phyloP scores from a whole-genome alignment of 1,284 basidiomycete species.

The Melampsora larici-populina region DNA sequence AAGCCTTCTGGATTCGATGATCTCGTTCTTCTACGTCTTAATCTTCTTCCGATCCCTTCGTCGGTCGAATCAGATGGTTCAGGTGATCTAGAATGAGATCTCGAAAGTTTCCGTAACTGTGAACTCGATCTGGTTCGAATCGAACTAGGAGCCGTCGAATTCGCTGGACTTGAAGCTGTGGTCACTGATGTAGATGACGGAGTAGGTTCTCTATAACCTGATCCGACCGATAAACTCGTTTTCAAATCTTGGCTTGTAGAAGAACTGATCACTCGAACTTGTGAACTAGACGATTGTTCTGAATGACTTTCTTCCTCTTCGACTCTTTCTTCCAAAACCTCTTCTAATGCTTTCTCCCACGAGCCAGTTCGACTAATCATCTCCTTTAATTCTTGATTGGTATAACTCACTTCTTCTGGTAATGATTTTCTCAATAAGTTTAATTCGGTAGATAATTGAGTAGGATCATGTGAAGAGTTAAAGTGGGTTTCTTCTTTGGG shows the following conservation, averaged over 20 bases:
- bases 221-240: neutral
- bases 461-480: neutral
- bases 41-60: neutral
- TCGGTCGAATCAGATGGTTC: neutral
- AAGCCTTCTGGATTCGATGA: neutral
- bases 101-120: neutral
- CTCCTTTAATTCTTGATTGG: neutral
- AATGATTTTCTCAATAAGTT: neutral
- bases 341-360: slow-evolving; percentile 8
- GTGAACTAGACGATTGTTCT: neutral
- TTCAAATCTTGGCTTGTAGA: neutral
- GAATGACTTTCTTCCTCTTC: too few relatives aligned
- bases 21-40: neutral
- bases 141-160: slow-evolving; percentile 1
- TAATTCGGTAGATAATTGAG: neutral
- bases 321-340: neutral
- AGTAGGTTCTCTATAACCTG: neutral
- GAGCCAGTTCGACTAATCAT: neutral
- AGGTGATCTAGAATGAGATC: neutral
- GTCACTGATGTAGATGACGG: neutral
- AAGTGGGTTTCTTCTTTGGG: neutral
- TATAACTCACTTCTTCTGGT: neutral
- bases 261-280: neutral
- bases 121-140: neutral
- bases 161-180: neutral